Base-by-base conservation (phyloP, 805 yeast genomes). In the Starmerella roubikii region DNA sequence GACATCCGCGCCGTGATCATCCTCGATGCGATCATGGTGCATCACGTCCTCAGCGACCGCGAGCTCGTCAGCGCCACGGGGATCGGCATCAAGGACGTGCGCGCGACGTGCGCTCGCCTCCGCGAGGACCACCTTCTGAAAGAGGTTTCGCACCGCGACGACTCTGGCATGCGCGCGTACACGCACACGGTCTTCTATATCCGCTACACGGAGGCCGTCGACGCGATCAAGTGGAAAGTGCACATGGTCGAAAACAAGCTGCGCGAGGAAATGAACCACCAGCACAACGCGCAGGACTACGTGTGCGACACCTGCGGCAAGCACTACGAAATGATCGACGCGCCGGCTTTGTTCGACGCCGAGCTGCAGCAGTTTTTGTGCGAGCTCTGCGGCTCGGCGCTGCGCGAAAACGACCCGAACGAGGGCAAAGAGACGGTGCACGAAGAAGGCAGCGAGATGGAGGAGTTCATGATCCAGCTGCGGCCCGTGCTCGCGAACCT, bases 211-310 rank as follows among this genome's bases (percentile, higher is more conserved):
- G 94, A 85, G 57, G 93, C 97, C 0, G 82, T 91, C 30, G 98
- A 91, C 61, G 75, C 95, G 3, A 75, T 91, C 55, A 91, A 91
- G 60, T 91, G 97, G 97, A 85, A 86, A 54, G 81, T 88, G 42
- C 94, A 88, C 57, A 73, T 81, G 34, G 69, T 91, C 21, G 96
- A 83, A 12, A 78, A 77, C 49, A 58, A 68, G 39, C 67, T 86
- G 40, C 83, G 83, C 54, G 82, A 79, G 46, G 93, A 85, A 52
- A 71, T 88, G 61, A 76, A 83, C 37, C 80, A 76, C 28, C 81
- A 78, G 52, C 76, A 84, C 20, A 86, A 84, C 49, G 93, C 96
- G 1, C 94, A 91, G 54, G 98, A 97, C 3, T 91, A 81, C 55
- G 69, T 82, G 42, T 91, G 98, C 56, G 86, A 93, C 8, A 65